Conservation (phyloP, 805 yeast species). For the Sugiyamaella chiloensis region DNA sequence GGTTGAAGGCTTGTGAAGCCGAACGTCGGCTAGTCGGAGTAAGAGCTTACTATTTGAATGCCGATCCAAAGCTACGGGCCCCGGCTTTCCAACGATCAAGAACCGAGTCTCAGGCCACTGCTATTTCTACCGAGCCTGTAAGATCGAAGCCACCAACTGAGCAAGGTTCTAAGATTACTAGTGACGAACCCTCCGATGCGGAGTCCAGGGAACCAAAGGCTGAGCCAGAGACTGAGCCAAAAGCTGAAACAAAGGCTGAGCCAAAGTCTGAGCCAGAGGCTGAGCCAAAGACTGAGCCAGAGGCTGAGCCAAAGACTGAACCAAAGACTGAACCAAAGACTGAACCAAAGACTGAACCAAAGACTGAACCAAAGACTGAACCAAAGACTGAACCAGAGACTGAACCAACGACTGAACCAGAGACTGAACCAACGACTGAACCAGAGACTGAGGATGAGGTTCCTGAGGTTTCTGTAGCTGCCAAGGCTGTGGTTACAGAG, state of each 20-base stretch:
- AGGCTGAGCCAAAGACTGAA: slow-evolving; percentile 7
- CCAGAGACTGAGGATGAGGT: too few relatives aligned
- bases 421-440: too few relatives aligned
- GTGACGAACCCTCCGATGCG: background rate
- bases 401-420: too few relatives aligned
- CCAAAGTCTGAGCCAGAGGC: slow-evolving; percentile 12
- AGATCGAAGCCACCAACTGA: slow-evolving; percentile 19
- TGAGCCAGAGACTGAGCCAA: slow-evolving; percentile 3
- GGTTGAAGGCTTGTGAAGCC: slow-evolving; percentile 90
- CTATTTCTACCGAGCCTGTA: slow-evolving; percentile 12
- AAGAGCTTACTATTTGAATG: slow-evolving; percentile 55
- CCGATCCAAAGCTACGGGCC: slow-evolving; percentile 33
- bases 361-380: too few relatives aligned
- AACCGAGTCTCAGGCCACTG: slow-evolving; percentile 20
- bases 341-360: too few relatives aligned
- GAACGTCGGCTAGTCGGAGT: slow-evolving; percentile 93
- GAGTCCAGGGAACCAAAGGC: background rate
- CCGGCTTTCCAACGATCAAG: slow-evolving; percentile 23
- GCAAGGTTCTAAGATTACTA: background rate
- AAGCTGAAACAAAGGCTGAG: slow-evolving; percentile 12
- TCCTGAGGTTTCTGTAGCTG: too few relatives aligned
- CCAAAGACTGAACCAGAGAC: too few relatives aligned
- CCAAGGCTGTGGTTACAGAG: too few relatives aligned
- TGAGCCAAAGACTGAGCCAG: background rate
- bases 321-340: too few relatives aligned